phyloP scores from a whole-genome alignment of 148 eudicot species.

The Salicornia ramosissima region DNA sequence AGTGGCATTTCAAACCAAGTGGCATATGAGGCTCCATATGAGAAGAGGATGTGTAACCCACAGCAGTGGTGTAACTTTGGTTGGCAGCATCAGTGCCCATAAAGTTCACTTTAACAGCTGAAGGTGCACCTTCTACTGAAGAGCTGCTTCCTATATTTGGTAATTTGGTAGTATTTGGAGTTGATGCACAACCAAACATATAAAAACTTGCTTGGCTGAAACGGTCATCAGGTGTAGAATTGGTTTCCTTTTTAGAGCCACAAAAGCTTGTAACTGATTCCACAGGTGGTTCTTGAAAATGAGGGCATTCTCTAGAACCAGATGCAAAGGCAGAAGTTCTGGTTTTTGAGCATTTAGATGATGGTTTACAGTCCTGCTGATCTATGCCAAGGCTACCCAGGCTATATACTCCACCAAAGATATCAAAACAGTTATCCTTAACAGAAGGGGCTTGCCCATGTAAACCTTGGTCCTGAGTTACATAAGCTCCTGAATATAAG shows the following conservation, averaged over 20 bases:
- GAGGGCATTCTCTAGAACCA: constrained; percentile 29
- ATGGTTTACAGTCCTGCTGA: constrained; percentile 31
- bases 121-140: constrained; percentile 17
- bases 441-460: constrained; percentile 21
- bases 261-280: constrained; percentile 30
- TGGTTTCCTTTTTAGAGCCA: constrained; percentile 28
- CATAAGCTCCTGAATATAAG: constrained; percentile 26
- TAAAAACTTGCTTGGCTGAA: constrained; percentile 35
- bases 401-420: constrained; percentile 34
- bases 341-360: constrained; percentile 28
- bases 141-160: constrained; percentile 26
- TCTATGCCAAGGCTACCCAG: constrained; percentile 26
- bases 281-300: constrained; percentile 30
- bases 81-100: constrained; percentile 12
- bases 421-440: constrained; percentile 30
- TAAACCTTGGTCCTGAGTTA: constrained; percentile 23
- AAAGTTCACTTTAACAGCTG: constrained; percentile 25
- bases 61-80: constrained; percentile 21
- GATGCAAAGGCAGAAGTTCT: constrained; percentile 23
- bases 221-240: constrained; percentile 30
- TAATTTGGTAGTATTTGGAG: constrained; percentile 37
- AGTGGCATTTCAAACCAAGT: constrained; percentile 20
- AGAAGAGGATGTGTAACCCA: constrained; percentile 21
- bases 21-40: constrained; percentile 29
- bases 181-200: constrained; percentile 34